Base-by-base conservation (phyloP, 495 filamentous ascomycete genomes). In the Saxophila tyrrhenica region DNA sequence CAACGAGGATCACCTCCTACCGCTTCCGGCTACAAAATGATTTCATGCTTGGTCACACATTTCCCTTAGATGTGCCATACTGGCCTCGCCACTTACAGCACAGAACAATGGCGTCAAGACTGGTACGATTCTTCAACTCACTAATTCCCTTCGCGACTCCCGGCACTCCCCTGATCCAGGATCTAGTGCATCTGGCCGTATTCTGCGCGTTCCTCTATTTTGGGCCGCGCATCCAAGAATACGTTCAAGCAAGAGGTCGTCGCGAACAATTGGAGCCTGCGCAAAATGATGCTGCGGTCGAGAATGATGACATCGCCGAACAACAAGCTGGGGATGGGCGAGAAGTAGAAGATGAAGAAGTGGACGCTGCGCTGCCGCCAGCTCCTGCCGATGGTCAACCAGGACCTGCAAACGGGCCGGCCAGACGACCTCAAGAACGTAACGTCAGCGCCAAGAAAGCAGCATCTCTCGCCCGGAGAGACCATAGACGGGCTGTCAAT, bases 401-500 rank as follows among this genome's bases (percentile, higher is more conserved):
- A 1, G 47, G 39, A 5, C 57, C 53, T 10, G 45, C 45, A 17
- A 19, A 38, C 22, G 17, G 23, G 19, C 32, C 35, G 1, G 29
- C 47, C 3, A 59, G 7, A 35, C 29, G 7, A 7, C 54, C 45
- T 1, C 57, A 58, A 16, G 25, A 58, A 41, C 68, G 72, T 42
- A 62, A 48, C 29, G 62, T 76, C 22, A 74, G 74, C 29, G 60
- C 71, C 1, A 77, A 77, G 50, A 77, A 77, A 55, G 70, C 71
- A 10, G 67, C 67, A 44, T 73, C 73, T 10, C 63, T 76, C 25
- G 70, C 72, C 5, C 69, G 68, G 21, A 62, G 66, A 25, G 74
- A 76, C 47, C 74, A 75, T 49, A 69, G 69, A 20, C 66, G 74
- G 23, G 73, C 73, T 10, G 75, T 75, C 61, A 63, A 73, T 57